Percentiles rank a stretch among this genome's conserved stretches.
Conservation (phyloP, 2,329 filamentous ascomycete genomes). For the Pseudogymnoascus pannorum region DNA sequence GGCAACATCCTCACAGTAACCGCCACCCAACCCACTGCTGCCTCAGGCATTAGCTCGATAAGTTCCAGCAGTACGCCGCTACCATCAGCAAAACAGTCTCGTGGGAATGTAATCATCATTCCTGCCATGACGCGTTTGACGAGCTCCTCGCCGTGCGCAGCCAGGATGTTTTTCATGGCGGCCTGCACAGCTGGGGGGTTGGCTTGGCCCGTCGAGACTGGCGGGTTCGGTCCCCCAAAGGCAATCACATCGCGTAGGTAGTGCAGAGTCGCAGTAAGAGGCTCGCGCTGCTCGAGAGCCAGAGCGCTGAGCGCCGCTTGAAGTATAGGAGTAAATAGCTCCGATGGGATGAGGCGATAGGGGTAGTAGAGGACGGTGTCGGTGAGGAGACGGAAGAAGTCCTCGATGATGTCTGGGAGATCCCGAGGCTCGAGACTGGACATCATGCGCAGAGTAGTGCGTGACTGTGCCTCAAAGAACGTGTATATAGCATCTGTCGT, state of each 20-base stretch:
- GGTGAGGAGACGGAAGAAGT: conserved; percentile 86
- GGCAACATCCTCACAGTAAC: conserved; percentile 79
- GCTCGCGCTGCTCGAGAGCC: conserved; percentile 83
- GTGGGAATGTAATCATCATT: conserved; percentile 98
- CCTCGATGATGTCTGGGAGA: conserved; percentile 52
- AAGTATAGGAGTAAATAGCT: conserved; percentile 74
- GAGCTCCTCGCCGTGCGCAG: conserved; percentile 64
- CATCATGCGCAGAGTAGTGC: conserved; percentile 80
- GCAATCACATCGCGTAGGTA: conserved; percentile 87
- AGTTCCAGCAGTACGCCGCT: conserved; percentile 85
- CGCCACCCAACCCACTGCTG: conserved; percentile 77
- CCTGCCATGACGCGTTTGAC: conserved; percentile 88
- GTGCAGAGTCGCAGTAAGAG: conserved; percentile 83
- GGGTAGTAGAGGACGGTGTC: conserved; percentile 93
- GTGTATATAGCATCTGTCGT: conserved; percentile 83
- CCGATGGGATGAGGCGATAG: conserved; percentile 70
- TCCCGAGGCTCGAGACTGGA: conserved; percentile 65
- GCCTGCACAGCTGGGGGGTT: conserved; percentile 64
- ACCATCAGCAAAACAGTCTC: conserved; percentile 90
- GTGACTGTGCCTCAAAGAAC: conserved; percentile 91
- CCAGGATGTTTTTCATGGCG: conserved; percentile 65
- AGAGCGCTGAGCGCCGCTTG: conserved; percentile 81
- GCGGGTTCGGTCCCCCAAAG: conserved; percentile 73
- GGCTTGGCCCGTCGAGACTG: conserved; percentile 48
- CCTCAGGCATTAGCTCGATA: conserved; percentile 76